Evolutionary conservation across 2,329 filamentous ascomycete species (phyloP).

Genomic region (Penicillium sp.): DNA sequence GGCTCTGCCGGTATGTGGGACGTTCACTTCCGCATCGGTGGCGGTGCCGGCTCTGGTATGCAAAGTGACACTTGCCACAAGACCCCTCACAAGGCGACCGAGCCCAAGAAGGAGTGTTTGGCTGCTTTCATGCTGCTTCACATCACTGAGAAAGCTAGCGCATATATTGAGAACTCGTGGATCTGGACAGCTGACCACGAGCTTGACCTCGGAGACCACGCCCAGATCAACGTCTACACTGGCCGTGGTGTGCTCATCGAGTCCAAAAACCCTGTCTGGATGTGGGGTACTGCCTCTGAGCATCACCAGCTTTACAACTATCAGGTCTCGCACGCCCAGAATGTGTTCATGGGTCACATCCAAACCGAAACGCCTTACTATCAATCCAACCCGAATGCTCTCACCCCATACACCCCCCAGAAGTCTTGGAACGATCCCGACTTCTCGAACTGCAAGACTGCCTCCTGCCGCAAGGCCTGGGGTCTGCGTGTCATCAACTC

Average conservation of each 20-base stretch:
- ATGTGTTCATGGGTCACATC: constrained; percentile 75
- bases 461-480: constrained; percentile 66
- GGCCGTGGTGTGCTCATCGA: constrained; percentile 79
- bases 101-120: constrained; percentile 61
- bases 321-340: constrained; percentile 68
- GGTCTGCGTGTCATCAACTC: constrained; percentile 67
- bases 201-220: constrained; percentile 66
- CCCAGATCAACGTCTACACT: constrained; percentile 70
- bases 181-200: constrained; percentile 90
- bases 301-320: constrained; percentile 68
- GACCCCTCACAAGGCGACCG: constrained; percentile 58
- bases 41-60: constrained; percentile 74
- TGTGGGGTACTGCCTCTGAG: constrained; percentile 66
- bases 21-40: constrained; percentile 89
- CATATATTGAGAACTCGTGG: constrained; percentile 85
- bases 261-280: constrained; percentile 71
- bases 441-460: constrained; percentile 56
- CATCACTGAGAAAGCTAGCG: constrained; percentile 52
- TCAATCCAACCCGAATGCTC: constrained; percentile 73
- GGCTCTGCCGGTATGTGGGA: constrained; percentile 85
- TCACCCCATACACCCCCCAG: constrained; percentile 43
- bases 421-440: constrained; percentile 50
- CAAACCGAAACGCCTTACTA: constrained; percentile 85
- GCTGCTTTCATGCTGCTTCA: constrained; percentile 64
- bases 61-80: constrained; percentile 75